Evolutionary conservation across 73 alveolate species (phyloP), one percentile per base, ranked within the genome.

Genomic region (Blepharisma japonicum): DNA sequence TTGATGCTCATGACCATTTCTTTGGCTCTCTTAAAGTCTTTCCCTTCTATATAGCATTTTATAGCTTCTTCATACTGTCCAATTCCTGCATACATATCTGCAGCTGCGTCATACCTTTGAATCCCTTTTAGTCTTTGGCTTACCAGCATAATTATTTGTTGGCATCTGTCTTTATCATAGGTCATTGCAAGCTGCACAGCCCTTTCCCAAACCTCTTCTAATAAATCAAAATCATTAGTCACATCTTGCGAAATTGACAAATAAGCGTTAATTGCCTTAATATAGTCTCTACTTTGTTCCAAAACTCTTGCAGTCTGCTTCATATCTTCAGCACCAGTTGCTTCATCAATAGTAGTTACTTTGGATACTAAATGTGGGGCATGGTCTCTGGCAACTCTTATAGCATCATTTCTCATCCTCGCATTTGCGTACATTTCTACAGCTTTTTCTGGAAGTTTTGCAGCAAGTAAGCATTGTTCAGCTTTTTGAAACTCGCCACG

Each of bases 51-150:
- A 89, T 86, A 97, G 55, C 96, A 86, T 21, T 82, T 84, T 11
- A 95, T 91, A 11, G 99, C 99, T 84, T 92, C 98, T 83, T 95
- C 97, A 89, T 88, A 95, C 88, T 89, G 93, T 7, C 98, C 99
- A 68, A 94, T 94, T 72, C 91, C 85, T 78, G 94, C 99, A 84
- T 86, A 94, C 77, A 97, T 85, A 81, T 95, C 97, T 6, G 98
- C 99, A 49, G 99, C 98, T 18, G 96, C 78, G 38, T 86, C 96
- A 76, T 86, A 89, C 81, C 90, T 95, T 67, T 88, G 82, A 23
- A 97, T 88, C 55, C 89, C 92, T 27, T 82, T 71, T 55, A 97
- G 91, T 92, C 98, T 94, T 45, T 89, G 80, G 6, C 98, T 97
- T 45, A 94, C 99, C 71, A 95, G 89, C 68, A 84, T 82, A 0